A percentile compares a stretch with the other conserved stretches of the same genome.
Evolutionary conservation across 208 protist genomes (phyloP).

Genomic region (Trypanosoma avium): DNA sequence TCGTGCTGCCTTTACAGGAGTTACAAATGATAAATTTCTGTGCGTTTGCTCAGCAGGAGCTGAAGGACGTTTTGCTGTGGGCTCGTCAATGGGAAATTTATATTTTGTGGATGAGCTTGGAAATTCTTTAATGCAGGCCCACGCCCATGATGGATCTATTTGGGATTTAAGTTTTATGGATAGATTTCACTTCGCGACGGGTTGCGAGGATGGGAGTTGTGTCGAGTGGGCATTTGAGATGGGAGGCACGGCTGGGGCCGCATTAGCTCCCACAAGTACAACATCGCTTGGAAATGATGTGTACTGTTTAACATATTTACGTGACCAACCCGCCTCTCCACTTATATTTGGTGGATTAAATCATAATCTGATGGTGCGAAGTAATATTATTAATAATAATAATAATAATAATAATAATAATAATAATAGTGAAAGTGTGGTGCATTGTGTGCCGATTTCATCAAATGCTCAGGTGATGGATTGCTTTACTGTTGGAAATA

Average conservation of each 20-base stretch:
- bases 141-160: constrained; percentile 75
- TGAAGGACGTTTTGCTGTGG: constrained; percentile 68
- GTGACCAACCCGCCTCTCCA: constrained; percentile 37
- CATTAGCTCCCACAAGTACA: constrained; percentile 45
- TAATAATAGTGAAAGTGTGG: constrained; percentile 29
- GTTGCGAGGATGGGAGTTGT: constrained; percentile 71
- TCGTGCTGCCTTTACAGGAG: constrained; percentile 57
- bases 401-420: too few relatives aligned
- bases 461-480: constrained; percentile 73
- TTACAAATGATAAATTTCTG: constrained; percentile 76
- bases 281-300: constrained; percentile 71
- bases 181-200: constrained; percentile 72
- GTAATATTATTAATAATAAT: too few relatives aligned
- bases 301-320: constrained; percentile 74
- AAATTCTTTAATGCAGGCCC: constrained; percentile 78
- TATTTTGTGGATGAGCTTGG: constrained; percentile 82
- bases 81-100: constrained; percentile 75
- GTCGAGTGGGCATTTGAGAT: constrained; percentile 57
- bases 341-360: constrained; percentile 76
- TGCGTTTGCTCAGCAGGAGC: constrained; percentile 64
- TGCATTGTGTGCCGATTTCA: constrained; percentile 47
- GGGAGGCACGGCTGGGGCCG: constrained; percentile 20
- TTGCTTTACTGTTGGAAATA: constrained; percentile 39
- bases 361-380: constrained; percentile 62
- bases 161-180: constrained; percentile 79